Base-by-base conservation (phyloP, 1,284 basidiomycete species). In the Pseudozyma hubeiensis region DNA sequence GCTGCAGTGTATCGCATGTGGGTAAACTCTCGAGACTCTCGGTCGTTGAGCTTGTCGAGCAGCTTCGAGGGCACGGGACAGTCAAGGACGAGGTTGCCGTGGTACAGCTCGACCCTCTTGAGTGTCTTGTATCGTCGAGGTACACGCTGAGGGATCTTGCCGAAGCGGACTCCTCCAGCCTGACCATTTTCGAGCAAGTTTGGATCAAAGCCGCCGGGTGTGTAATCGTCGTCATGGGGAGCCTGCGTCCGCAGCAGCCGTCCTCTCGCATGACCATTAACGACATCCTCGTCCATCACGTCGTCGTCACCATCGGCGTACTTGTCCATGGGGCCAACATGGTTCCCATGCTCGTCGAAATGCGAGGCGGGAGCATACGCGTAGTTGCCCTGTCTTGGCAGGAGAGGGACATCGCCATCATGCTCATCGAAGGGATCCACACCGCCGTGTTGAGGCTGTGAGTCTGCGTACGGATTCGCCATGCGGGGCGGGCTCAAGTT, bases 1-100 rank as follows among this genome's bases (percentile, higher is more conserved):
- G 79, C 79, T 17, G 83, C 83, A 1, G 81, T 80, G 59, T 83
- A 82, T 10, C 74, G 88, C 59, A 92, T 92, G 80, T 89, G 89
- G 80, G 88, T 90, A 86, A 93, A 94, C 86, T 98, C 96, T 33
- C 89, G 88, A 50, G 91, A 90, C 44, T 92, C 91, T 66, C 90
- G 88, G 63, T 92, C 87, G 3, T 93, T 93, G 33, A 97, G 86
- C 57, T 96, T 80, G 49, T 68, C 59, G 39, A 64, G 66, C 34
- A 83, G 70, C 55, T 79, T 81, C 50, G 76, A 69, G 0, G 81
- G 80, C 1, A 81, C 77, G 33, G 81, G 81, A 51, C 80, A 83
- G 67, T 83, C 81, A 14, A 83, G 77, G 1, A 83, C 80, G n/a
- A 81, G 68, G 53, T 81, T 81, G 19, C 80, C 80, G 50, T 82